Conservation (phyloP, 2,329 filamentous ascomycete genomes). For the Graphiopsis chlorocephala region DNA sequence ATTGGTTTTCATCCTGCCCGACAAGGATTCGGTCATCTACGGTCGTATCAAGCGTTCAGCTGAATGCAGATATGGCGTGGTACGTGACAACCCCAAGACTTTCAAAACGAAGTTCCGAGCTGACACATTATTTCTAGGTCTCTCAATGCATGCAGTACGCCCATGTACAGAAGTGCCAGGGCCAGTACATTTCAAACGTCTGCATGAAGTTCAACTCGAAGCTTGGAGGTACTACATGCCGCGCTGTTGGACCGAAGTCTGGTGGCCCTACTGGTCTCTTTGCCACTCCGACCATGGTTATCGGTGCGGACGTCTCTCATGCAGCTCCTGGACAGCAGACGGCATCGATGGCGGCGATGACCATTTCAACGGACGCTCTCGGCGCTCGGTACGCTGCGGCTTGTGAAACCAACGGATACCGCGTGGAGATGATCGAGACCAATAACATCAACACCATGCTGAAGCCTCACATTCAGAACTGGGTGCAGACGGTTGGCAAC, state of each 20-base stretch:
- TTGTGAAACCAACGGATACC: slow-evolving; percentile 78
- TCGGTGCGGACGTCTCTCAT: slow-evolving; percentile 91
- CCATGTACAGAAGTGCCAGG: slow-evolving; percentile 67
- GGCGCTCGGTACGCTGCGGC: slow-evolving; percentile 74
- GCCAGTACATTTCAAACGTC: slow-evolving; percentile 90
- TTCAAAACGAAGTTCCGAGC: too few relatives aligned
- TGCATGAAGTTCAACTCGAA: slow-evolving; percentile 97
- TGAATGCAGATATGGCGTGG: slow-evolving; percentile 78
- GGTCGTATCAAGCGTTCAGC: slow-evolving; percentile 83
- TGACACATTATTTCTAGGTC: neutral
- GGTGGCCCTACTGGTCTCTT: slow-evolving; percentile 33
- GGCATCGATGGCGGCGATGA: slow-evolving; percentile 79
- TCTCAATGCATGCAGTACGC: slow-evolving; percentile 69
- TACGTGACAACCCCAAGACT: neutral
- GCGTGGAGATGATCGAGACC: slow-evolving; percentile 72
- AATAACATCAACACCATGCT: slow-evolving; percentile 64
- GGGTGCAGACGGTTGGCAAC: slow-evolving; percentile 56
- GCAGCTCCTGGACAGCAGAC: slow-evolving; percentile 65
- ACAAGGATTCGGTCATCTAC: slow-evolving; percentile 71
- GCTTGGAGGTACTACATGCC: slow-evolving; percentile 75
- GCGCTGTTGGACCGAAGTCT: slow-evolving; percentile 42
- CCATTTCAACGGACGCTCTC: slow-evolving; percentile 70
- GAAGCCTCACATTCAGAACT: slow-evolving; percentile 59
- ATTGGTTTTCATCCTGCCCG: slow-evolving; percentile 72
- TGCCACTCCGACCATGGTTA: slow-evolving; percentile 67